phyloP scores from a whole-genome alignment of 495 filamentous ascomycete species.

The Astrothelium subdiscretum region DNA sequence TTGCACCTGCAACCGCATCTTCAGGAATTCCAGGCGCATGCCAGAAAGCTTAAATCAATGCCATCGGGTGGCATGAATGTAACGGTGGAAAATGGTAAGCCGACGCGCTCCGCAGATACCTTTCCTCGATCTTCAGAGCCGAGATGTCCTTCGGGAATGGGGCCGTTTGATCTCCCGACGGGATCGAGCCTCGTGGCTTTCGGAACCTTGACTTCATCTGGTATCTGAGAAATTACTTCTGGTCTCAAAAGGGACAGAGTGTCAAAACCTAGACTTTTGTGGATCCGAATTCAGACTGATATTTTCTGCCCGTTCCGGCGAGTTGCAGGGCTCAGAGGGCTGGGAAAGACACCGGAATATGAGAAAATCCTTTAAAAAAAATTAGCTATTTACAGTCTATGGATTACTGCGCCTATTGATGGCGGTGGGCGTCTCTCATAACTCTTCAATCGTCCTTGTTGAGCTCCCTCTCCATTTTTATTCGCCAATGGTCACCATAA shows the following conservation, averaged over 20 bases:
- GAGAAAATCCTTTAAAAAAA: not conserved
- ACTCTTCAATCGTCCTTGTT: slow-evolving; percentile 1
- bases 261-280: not conserved
- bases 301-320: not conserved
- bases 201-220: not conserved
- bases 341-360: not conserved
- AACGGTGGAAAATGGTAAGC: not conserved
- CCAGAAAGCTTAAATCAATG: no score
- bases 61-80: not conserved
- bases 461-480: slow-evolving; percentile 48
- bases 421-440: not conserved
- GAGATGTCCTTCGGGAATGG: not conserved
- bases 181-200: not conserved
- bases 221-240: not conserved
- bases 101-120: not conserved
- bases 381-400: not conserved
- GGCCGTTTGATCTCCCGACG: not conserved
- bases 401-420: not conserved
- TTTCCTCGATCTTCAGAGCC: not conserved
- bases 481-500: slow-evolving; percentile 56
- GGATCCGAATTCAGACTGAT: not conserved
- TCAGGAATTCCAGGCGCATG: not conserved
- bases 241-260: not conserved
- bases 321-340: not conserved
- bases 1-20: not conserved